phyloP scores from a whole-genome alignment of 495 filamentous ascomycete species.

The Aspergillus funiculosus region DNA sequence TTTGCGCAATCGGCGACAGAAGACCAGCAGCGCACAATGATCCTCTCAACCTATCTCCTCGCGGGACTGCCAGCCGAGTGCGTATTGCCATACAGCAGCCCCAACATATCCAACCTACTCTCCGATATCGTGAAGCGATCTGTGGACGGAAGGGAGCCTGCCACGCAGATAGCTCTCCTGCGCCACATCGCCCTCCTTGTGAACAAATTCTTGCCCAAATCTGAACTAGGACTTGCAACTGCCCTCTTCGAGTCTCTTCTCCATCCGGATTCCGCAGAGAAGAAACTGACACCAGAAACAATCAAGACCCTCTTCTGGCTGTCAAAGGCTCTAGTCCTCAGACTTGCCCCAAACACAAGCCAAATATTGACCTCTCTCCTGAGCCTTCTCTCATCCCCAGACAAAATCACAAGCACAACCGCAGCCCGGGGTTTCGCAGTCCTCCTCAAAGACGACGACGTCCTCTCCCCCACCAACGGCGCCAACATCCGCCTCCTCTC shows the following conservation, averaged over 20 bases:
- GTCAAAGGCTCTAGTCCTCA: slow-evolving; percentile 49
- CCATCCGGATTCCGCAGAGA: slow-evolving; percentile 14
- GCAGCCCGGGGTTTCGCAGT: slow-evolving; percentile 55
- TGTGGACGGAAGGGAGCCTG: slow-evolving; percentile 28
- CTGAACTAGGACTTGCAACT: slow-evolving; percentile 33
- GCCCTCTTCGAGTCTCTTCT: slow-evolving; percentile 34
- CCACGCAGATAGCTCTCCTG: slow-evolving; percentile 49
- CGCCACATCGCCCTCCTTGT: slow-evolving; percentile 56
- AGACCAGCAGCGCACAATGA: slow-evolving; percentile 44
- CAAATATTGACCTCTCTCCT: slow-evolving; percentile 49
- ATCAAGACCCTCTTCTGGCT: slow-evolving; percentile 49
- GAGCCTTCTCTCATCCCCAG: slow-evolving; percentile 46
- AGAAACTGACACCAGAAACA: slow-evolving; percentile 22
- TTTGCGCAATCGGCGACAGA: slow-evolving; percentile 31
- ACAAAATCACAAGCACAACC: slow-evolving; percentile 37
- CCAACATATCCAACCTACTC: slow-evolving; percentile 34
- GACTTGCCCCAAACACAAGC: slow-evolving; percentile 41
- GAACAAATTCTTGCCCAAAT: slow-evolving; percentile 59
- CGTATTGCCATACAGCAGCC: slow-evolving; percentile 29
- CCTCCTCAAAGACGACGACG: slow-evolving; percentile 57
- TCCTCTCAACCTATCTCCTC: slow-evolving; percentile 57
- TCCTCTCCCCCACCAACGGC: slow-evolving; percentile 59
- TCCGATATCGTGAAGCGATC: slow-evolving; percentile 38
- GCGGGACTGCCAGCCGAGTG: slow-evolving; percentile 49
- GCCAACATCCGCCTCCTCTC: slow-evolving; percentile 58